Evolutionary conservation across 257 asterid species (phyloP), one percentile per base, ranked within the genome.

Genomic region (Solanum commersonii): DNA sequence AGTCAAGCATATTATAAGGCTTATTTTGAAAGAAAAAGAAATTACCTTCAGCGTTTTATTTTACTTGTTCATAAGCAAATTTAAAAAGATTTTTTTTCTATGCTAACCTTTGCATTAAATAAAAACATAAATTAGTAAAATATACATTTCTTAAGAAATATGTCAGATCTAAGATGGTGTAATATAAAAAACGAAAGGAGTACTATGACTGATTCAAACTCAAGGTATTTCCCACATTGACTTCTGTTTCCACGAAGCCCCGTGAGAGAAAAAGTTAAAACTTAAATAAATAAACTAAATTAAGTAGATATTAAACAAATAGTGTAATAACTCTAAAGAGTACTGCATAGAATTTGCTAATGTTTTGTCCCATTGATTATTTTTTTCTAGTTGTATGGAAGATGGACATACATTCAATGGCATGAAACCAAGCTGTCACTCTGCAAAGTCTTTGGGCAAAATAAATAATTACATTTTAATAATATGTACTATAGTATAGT

Each of bases 381-480:
- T 73, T 90, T 87, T 56, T 92, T 88, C 85, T 84, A 85, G 89
- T 31, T 78, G 71, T 37, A 60, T 89, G 46, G 90, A 72, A 88
- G 76, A 72, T 70, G 89, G 87, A 46, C 91, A 91, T 67, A 89
- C 92, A 90, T 78, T 92, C 87, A 87, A 87, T 68, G 92, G 88
- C 93, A 89, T 16, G 87, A 87, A 88, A 72, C 72, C 84, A 89
- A 84, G 91, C 92, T 93, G 94, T 93, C 94, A 86, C 90, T 76
- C 90, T 87, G 89, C 78, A 90, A 76, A 23, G 73, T 44, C 71
- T 77, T 60, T 49, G 85, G 68, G 5, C 40, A 46, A 46, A 59
- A 13, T 9, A 88, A 71, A 89, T 90, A 38, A 84, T 91, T 87
- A 73, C 78, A 86, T 49, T 83, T 67, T 90, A 60, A 82, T 89